Percentiles rank a stretch among this genome's conserved stretches.
Evolutionary conservation across 1,139 yeast species (phyloP).

Genomic region (Candida sanyaensis): DNA sequence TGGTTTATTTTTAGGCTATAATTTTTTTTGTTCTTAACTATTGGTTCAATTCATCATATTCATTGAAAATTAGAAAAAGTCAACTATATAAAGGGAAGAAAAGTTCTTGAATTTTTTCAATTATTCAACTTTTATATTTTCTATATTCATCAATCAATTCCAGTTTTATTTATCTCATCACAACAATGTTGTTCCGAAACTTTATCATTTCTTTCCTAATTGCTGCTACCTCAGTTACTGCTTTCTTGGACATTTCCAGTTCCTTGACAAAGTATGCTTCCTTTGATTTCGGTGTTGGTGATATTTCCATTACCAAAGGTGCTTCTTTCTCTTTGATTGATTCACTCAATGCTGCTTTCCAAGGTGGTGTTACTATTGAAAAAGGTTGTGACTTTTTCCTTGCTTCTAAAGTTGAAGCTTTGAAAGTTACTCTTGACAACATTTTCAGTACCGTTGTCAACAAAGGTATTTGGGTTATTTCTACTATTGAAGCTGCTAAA

Average conservation of each 20-base stretch:
- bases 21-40: too few species aligned
- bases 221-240: constrained; percentile 2
- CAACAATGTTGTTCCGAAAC: constrained; percentile 3
- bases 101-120: too few species aligned
- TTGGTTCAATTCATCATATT: too few species aligned
- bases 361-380: constrained; percentile 3
- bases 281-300: constrained; percentile 6
- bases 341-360: constrained; percentile 1
- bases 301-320: constrained; percentile 4
- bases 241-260: not conserved
- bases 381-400: constrained; percentile 3
- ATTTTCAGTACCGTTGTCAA: constrained; percentile 1
- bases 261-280: constrained; percentile 4
- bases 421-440: constrained; percentile 1
- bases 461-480: constrained; percentile 3
- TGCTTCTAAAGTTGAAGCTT: constrained; percentile 4
- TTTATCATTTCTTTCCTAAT: constrained; percentile 4
- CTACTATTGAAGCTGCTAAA: constrained; percentile 1
- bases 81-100: too few species aligned
- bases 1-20: too few species aligned
- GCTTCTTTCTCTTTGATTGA: constrained; percentile 5
- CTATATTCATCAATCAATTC: too few species aligned
- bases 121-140: too few species aligned
- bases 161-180: too few species aligned
- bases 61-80: too few species aligned